Conservation (phyloP, 148 eudicot genomes). For the Rhododendron williamsianum region DNA sequence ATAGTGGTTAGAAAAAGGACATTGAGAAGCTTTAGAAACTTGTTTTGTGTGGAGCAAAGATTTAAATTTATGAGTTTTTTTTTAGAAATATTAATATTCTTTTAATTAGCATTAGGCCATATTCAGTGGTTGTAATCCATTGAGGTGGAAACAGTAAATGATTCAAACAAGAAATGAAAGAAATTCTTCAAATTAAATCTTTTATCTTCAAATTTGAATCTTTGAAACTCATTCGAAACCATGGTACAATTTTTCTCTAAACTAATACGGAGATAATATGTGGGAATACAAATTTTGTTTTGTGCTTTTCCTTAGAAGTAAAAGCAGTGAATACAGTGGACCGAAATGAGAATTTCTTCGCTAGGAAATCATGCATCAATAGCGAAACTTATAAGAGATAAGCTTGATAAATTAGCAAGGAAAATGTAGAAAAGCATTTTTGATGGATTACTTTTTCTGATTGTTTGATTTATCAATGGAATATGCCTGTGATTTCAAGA, state of each 20-base stretch:
- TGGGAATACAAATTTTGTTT: not conserved
- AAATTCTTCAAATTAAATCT: not conserved
- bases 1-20: not conserved
- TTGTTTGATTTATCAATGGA: not conserved
- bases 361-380: not conserved
- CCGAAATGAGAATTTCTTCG: not conserved
- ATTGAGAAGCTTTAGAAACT: not conserved
- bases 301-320: not conserved
- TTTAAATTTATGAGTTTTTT: not conserved
- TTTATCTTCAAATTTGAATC: not conserved
- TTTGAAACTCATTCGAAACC: not conserved
- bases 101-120: not conserved
- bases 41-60: not conserved
- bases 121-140: not conserved
- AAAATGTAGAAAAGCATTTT: not conserved
- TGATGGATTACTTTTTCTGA: not conserved
- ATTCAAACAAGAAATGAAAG: not conserved
- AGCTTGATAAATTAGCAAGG: not conserved
- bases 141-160: not conserved
- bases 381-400: not conserved
- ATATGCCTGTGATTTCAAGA: not conserved
- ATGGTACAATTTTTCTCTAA: not conserved
- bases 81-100: not conserved
- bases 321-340: not conserved
- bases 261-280: not conserved